A percentile compares a stretch with the other conserved stretches of the same genome.
Conservation (phyloP, 345 rosid genomes). For the Gossypium anomalum region DNA sequence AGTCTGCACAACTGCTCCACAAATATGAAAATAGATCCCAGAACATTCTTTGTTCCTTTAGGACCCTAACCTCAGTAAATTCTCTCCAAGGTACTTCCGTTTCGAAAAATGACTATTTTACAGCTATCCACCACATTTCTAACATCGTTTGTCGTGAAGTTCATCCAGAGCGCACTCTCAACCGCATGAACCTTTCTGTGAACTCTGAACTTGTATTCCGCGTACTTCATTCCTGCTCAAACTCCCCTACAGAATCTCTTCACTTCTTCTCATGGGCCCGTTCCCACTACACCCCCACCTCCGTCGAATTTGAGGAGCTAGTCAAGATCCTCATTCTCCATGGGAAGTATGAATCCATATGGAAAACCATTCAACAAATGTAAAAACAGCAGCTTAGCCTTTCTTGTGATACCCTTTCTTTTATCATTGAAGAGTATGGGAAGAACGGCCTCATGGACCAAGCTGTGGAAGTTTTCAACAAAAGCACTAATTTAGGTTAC, state of each 20-base stretch:
- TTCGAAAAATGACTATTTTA: conserved; percentile 70
- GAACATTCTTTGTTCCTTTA: conserved; percentile 12
- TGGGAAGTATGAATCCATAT: conserved; percentile 69
- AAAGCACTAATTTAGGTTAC: conserved; percentile 46
- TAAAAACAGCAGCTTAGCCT: conserved; percentile 42
- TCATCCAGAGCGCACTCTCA: conserved; percentile 76
- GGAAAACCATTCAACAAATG: conserved; percentile 74
- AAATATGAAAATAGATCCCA: background rate
- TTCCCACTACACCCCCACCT: conserved; percentile 63
- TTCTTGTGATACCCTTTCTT: conserved; percentile 51
- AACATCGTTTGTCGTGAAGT: conserved; percentile 71
- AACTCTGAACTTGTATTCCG: conserved; percentile 77
- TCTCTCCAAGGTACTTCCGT: background rate
- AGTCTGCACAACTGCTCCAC: conserved; percentile 18
- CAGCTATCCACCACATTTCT: conserved; percentile 74
- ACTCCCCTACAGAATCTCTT: conserved; percentile 60
- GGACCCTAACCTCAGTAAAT: conserved; percentile 5
- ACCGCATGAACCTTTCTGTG: conserved; percentile 44
- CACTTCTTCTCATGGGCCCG: conserved; percentile 91
- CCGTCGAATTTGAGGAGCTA: conserved; percentile 60
- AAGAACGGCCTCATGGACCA: conserved; percentile 68
- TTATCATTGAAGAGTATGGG: conserved; percentile 71
- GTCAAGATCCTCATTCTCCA: conserved; percentile 53
- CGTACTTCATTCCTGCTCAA: conserved; percentile 72
- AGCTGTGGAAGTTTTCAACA: conserved; percentile 82